Base-by-base conservation (phyloP, 495 filamentous ascomycete species). In the Apodospora peruviana region DNA sequence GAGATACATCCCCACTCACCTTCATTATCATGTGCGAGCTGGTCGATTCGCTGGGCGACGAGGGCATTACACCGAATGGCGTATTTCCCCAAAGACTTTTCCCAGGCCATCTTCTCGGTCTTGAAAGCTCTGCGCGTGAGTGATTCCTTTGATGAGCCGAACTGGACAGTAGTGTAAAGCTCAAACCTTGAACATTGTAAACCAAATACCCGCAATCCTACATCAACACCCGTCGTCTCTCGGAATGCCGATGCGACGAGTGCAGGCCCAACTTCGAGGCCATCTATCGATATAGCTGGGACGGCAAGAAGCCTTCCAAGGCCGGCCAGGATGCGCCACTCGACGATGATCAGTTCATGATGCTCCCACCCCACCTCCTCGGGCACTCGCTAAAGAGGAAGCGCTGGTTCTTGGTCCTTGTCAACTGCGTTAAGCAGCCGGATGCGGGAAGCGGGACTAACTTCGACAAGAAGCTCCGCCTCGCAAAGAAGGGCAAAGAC, bases 361-460 rank as follows among this genome's bases (percentile, higher is more conserved):
- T 65, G 1, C 59, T 52, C 43, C 57, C 62, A n/a, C 62, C 60
- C 11, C 51, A 61, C 27, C 25, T 65, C 3, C 42, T 66, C 14
- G 61, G 62, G 10, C 61, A 66, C 36, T 23, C 50, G 14, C 40
- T 58, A 1, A 40, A 37, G 14, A 40, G 52, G 12, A 66, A 64
- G 25, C 35, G 50, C n/a, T 66, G 62, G 62, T 59, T 45, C 3
- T 55, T 64, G 38, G 40, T 66, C 4, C 14, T 34, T 10, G 57
- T 65, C 43, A 45, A 19, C 24, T 14, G 18, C 12, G 17, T 45
- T 17, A 32, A 45, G 16, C 32, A 18, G 17, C 27, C 17, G n/a
- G 14, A 3, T 10, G 25, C 43, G 12, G 27, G 23, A 24, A 22
- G 20, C 32, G 2, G 18, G 10, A 40, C 32, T 12, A 39, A 20